Evolutionary conservation across 345 rosid genomes (phyloP), one percentile per base, ranked within the genome.

Genomic region (Rhizophora apiculata): DNA sequence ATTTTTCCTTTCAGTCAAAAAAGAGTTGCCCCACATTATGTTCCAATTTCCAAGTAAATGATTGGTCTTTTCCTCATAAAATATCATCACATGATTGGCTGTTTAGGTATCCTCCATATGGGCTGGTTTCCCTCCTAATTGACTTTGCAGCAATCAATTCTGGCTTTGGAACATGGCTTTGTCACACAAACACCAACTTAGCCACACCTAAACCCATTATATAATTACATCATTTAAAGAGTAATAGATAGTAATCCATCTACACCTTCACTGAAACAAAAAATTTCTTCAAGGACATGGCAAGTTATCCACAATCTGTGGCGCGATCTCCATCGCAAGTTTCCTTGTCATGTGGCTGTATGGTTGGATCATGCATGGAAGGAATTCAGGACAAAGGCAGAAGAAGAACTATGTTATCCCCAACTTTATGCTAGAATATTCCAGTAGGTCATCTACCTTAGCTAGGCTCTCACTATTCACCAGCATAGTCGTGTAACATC

Each of bases 51-150:
- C 26, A 27, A 56, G 29, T 21, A 27, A 56, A 56, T 21, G 31
- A 56, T 56, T 24, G 60, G 60, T 24, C 30, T 16, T 16, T 56
- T 56, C 16, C 16, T 13, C 6, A 10, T 43, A 56, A 56, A 56
- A 56, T 56, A 56, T 56, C 60, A 24, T 56, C 29, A 56, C 60
- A 56, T 56, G 60, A 56, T 56, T 56, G 60, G 60, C 29, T 24
- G 5, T 2, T 56, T 56, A 24, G 60, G 30, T 3, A 24, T 10
- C 31, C 60, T 9, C 30, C 60, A 24, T 4, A 11, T 56, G 31
- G 27, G 31, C 60, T 24, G 60, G 60, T 56, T 56, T 56, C 18
- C 26, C 30, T 10, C 31, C 16, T 56, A 13, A 56, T 56, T 24
- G 60, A 56, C 9, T 24, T 24, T 10, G 10, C 24, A 11, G 60